phyloP scores from a whole-genome alignment of 208 protist species.

The Tetramitus jugosus region DNA sequence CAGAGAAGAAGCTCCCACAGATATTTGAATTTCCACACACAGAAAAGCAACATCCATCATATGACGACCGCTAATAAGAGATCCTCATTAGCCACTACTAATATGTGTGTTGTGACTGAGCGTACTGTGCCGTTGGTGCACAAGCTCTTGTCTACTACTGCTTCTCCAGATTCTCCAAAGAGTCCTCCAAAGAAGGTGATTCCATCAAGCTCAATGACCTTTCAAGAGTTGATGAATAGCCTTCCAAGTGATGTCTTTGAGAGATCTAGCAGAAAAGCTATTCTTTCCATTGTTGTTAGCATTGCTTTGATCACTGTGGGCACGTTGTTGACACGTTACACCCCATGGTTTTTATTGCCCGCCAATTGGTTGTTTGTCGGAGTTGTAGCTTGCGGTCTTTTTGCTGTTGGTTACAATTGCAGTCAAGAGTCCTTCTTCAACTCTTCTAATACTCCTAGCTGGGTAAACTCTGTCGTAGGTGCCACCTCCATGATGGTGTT shows the following conservation, averaged over 20 bases:
- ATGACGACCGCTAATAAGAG: no score
- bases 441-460: neutral
- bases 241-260: conserved; percentile 1
- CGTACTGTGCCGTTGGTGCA: no score
- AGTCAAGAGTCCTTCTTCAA: conserved; percentile 5
- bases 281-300: neutral
- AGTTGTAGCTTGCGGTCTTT: neutral
- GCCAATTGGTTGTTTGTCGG: neutral
- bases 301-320: neutral
- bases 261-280: neutral
- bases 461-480: neutral
- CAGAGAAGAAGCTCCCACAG: no score
- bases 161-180: no score
- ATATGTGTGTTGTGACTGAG: no score
- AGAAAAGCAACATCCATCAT: no score
- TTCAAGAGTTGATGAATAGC: neutral
- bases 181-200: no score
- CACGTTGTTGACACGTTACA: neutral
- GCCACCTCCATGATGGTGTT: neutral
- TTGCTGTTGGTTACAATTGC: conserved; percentile 1
- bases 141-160: no score
- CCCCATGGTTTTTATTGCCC: conserved; percentile 12
- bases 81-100: no score
- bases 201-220: no score
- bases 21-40: no score